phyloP scores from a whole-genome alignment of 495 filamentous ascomycete genomes.

The Hyaloscypha finlandica region DNA sequence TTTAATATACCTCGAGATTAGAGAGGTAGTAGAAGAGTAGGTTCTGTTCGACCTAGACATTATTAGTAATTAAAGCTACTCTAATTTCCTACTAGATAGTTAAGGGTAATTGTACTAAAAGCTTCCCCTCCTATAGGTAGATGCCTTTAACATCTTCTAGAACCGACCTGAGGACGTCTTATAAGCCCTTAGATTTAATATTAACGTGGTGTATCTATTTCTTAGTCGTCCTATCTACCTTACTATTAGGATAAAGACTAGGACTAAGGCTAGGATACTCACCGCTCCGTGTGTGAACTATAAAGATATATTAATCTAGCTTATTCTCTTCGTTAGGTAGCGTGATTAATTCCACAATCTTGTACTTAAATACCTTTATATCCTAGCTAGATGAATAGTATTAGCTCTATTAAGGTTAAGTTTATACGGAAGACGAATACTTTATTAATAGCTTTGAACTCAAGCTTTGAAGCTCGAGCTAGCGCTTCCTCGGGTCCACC shows the following conservation, averaged over 20 bases:
- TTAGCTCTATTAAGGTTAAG: too few relatives aligned
- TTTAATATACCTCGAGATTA: background rate
- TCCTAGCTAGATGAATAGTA: background rate
- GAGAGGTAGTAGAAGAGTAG: background rate
- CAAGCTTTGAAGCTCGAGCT: too few relatives aligned
- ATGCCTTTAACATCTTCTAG: background rate
- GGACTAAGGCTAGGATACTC: background rate
- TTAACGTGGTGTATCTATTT: background rate
- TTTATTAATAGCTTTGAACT: too few relatives aligned
- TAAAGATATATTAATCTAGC: background rate
- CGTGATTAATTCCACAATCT: background rate
- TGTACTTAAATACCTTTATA: background rate
- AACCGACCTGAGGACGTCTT: background rate
- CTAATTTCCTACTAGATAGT: background rate
- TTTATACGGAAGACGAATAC: too few relatives aligned
- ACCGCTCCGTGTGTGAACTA: background rate
- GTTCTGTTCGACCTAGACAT: background rate
- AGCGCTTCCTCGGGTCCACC: too few relatives aligned
- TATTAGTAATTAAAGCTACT: background rate
- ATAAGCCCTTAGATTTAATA: background rate
- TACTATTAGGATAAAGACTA: background rate
- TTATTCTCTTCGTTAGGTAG: background rate
- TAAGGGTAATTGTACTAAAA: background rate
- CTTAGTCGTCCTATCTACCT: background rate
- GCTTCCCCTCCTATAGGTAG: background rate